These are phyloP conservation scores for Amanita polypyramis DNA, from an alignment of 768 basidiomycete genomes.

Conservation along the genomic window DNA sequence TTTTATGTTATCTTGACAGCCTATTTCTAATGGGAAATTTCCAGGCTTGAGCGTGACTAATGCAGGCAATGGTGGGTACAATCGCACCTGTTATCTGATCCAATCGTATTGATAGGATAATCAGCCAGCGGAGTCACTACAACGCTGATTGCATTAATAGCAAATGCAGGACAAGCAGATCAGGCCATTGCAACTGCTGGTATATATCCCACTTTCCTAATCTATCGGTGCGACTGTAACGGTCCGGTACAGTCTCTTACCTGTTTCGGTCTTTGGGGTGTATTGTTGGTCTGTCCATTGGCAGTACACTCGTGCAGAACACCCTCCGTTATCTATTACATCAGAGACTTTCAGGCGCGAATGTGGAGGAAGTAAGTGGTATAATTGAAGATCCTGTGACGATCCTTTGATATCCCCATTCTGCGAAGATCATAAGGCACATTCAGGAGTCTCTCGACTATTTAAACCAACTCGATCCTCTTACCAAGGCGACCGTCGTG, in stretches of 20 bases:
- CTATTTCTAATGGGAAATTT: neutral
- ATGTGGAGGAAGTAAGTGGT: constrained; percentile 42
- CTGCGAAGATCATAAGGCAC: constrained; percentile 31
- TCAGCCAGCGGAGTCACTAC: constrained; percentile 44
- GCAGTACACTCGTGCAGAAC: constrained; percentile 46
- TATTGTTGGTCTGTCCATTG: constrained; percentile 45
- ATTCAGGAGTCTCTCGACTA: constrained; percentile 42
- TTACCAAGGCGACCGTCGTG: constrained; percentile 25
- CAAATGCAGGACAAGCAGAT: constrained; percentile 49
- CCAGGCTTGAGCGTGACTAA: constrained; percentile 25
- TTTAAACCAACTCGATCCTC: constrained; percentile 31
- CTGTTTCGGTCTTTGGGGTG: constrained; percentile 57
- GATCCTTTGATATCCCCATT: neutral
- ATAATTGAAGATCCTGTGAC: neutral
- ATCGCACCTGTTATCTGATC: neutral
- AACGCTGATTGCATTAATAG: constrained; percentile 48
- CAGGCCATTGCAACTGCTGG: constrained; percentile 61
- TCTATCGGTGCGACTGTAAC: neutral
- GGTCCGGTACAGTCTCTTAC: constrained; percentile 36
- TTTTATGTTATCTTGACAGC: neutral
- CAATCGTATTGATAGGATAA: neutral
- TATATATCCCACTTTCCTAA: constrained; percentile 13
- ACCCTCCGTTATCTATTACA: constrained; percentile 34
- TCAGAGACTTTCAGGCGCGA: constrained; percentile 27
- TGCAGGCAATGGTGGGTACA: constrained; percentile 27